Percentiles rank a stretch among this genome's conserved stretches.
Conservation (phyloP, 176 grass and related monocot species). For the Aegilops sharonensis region DNA sequence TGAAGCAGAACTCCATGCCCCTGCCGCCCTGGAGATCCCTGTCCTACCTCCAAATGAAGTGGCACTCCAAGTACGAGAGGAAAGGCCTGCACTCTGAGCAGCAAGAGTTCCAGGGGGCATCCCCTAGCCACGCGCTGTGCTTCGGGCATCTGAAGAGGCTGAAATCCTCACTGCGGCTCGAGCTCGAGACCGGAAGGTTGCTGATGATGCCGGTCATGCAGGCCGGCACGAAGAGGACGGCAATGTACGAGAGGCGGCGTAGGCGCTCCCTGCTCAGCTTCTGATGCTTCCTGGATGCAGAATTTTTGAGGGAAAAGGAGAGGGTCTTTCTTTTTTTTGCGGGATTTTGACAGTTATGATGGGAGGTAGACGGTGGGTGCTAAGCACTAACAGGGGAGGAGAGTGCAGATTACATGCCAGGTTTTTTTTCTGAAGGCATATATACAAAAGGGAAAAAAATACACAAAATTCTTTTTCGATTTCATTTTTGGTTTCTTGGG, state of each 20-base stretch:
- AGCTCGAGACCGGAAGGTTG: constrained; percentile 43
- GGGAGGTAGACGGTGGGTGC: not conserved
- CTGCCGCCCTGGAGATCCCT: constrained; percentile 94
- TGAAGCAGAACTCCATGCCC: constrained; percentile 96
- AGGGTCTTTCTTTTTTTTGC: not conserved
- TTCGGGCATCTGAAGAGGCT: constrained; percentile 60
- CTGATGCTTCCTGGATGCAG: constrained; percentile 29
- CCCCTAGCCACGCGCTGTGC: constrained; percentile 47
- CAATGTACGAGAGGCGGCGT: constrained; percentile 43
- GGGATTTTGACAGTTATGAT: constrained; percentile 6
- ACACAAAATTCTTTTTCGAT: not conserved
- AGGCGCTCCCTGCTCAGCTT: constrained; percentile 52
- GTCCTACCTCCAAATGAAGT: constrained; percentile 84
- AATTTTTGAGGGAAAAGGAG: not conserved
- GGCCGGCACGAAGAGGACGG: constrained; percentile 62
- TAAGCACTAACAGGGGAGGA: constrained; percentile 13
- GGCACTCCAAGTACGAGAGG: constrained; percentile 79
- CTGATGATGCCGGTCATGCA: constrained; percentile 47
- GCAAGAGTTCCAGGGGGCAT: not conserved
- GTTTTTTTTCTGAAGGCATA: constrained; percentile 41
- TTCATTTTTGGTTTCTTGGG: constrained; percentile 16
- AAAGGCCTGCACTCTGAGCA: constrained; percentile 11
- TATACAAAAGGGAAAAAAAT: not conserved
- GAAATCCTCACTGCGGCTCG: constrained; percentile 53
- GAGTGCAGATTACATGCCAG: constrained; percentile 33